Evolutionary conservation across 495 filamentous ascomycete genomes (phyloP), one percentile per base, ranked within the genome.

Genomic region (Sordaria brevicollis): DNA sequence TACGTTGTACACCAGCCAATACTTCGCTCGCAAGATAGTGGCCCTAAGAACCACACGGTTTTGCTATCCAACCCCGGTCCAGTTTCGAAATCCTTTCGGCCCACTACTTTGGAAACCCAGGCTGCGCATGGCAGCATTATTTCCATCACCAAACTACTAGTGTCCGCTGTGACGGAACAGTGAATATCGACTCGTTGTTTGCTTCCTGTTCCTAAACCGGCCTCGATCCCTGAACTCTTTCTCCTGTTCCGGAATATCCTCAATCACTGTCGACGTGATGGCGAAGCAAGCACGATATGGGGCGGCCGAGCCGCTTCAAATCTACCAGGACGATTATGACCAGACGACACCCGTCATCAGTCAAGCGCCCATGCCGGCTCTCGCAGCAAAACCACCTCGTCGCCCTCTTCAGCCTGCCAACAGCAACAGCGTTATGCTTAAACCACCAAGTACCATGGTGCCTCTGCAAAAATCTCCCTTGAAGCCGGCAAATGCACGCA

Each of bases 241-340:
- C 39, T 34, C 67, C 39, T 65, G 57, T 67, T 21, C 68, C 33
- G 25, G 57, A 67, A 35, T 13, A 66, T 15, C 49, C 3, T 13
- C 25, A 31, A 11, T 25, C 13, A 17, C 49, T 29, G 49, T 15
- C 25, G 49, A 7, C 25, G 71, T 67, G 2, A 85, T 85, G 83
- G 81, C 81, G 78, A 81, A 80, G 76, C 76, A 89, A 82, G 88
- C 92, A 85, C 89, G 87, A 85, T 81, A 80, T 67, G 73, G 74
- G 75, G 79, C 80, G 67, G 83, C 85, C 73, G 83, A 86, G 74
- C 81, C 86, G 72, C 80, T 90, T 74, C 85, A 90, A 69, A 87
- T 89, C 76, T 91, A 85, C 78, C 82, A 89, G 72, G 90, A 91
- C 76, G 81, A 86, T 67, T 82, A 82, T 71, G 82, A 82, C 71